Conservation (phyloP, 441 rosid genomes). For the Gossypium davidsonii region DNA sequence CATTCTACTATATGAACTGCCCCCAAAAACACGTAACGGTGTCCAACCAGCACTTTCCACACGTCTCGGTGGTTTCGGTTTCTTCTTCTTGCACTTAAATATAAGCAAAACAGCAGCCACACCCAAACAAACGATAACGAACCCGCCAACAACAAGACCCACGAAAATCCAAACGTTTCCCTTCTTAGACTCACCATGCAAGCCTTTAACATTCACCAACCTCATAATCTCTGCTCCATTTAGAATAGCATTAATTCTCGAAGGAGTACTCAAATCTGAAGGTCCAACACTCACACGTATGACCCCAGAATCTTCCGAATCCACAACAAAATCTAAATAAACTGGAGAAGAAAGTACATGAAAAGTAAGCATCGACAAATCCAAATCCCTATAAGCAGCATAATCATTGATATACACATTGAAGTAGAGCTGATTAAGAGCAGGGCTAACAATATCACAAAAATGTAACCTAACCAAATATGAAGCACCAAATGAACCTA, state of each 20-base stretch:
- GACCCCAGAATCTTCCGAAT: slow-evolving; percentile 43
- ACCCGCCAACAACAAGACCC: slow-evolving; percentile 55
- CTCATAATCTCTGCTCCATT: slow-evolving; percentile 89
- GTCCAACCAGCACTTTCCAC: slow-evolving; percentile 73
- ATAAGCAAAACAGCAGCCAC: slow-evolving; percentile 25
- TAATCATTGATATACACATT: slow-evolving; percentile 57
- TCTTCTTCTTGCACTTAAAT: slow-evolving; percentile 45
- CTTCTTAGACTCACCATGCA: slow-evolving; percentile 28
- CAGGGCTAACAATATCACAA: slow-evolving; percentile 69
- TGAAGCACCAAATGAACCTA: slow-evolving; percentile 35
- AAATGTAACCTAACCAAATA: slow-evolving; percentile 82
- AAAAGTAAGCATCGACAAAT: slow-evolving; percentile 54
- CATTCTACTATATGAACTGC: slow-evolving; percentile 56
- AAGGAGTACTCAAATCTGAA: slow-evolving; percentile 54
- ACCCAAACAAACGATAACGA: slow-evolving; percentile 32
- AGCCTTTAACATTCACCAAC: slow-evolving; percentile 33
- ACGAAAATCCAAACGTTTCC: slow-evolving; percentile 43
- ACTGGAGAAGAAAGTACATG: slow-evolving; percentile 68
- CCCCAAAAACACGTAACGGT: slow-evolving; percentile 59
- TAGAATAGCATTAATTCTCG: slow-evolving; percentile 51
- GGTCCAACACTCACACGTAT: slow-evolving; percentile 71
- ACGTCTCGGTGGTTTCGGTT: slow-evolving; percentile 27
- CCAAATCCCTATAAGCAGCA: slow-evolving; percentile 61
- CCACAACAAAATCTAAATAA: slow-evolving; percentile 61
- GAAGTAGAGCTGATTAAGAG: slow-evolving; percentile 73